Base-by-base conservation (phyloP, 345 rosid genomes). In the Hibiscus syriacus region DNA sequence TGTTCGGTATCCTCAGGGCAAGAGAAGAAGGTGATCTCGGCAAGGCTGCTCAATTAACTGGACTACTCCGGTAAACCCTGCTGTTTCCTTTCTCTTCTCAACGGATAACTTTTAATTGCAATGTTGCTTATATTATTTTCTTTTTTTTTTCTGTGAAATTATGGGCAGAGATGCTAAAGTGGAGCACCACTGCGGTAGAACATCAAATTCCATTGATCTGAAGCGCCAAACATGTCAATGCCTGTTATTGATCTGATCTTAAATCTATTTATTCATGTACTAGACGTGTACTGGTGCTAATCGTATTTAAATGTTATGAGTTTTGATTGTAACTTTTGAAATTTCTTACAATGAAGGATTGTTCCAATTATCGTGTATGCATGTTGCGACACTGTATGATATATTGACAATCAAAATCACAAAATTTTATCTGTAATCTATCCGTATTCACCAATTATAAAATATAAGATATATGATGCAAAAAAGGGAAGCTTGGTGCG, bases 1-100 rank as follows among this genome's bases (percentile, higher is more conserved):
- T 64, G 68, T 64, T 64, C 34, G 46, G 19, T 7, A 64, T 64
- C 41, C 55, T 64, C 7, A 64, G 46, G 54, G 68, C 68, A 3
- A 52, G 68, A n/a, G 55, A 64, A 43, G 4, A 64, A 14, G 55
- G 55, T 10, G 68, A 64, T 27, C 17, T 23, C 2, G 55, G 6
- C 13, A 64, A 27, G 13, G 55, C 55, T 16, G 36, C 55, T 16
- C 68, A 43, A 3, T 30, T 64, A 13, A 30, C 36, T 25, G 25
- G 49, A 45, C 14, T 64, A 4, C 68, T 46, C 12, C 55, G 68
- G 68, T 64, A 39, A 25, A 8, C 32, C 3, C 43, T 25, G 9
- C 2, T 1, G 14, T 23, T 26, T 41, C 14, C 27, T 36, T 38
- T 39, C 41, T 14, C 17, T 22, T 14, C 43, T 41, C 2, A 3